Evolutionary conservation across 345 rosid species (phyloP), one percentile per base, ranked within the genome.

Genomic region (Linum trigynum): DNA sequence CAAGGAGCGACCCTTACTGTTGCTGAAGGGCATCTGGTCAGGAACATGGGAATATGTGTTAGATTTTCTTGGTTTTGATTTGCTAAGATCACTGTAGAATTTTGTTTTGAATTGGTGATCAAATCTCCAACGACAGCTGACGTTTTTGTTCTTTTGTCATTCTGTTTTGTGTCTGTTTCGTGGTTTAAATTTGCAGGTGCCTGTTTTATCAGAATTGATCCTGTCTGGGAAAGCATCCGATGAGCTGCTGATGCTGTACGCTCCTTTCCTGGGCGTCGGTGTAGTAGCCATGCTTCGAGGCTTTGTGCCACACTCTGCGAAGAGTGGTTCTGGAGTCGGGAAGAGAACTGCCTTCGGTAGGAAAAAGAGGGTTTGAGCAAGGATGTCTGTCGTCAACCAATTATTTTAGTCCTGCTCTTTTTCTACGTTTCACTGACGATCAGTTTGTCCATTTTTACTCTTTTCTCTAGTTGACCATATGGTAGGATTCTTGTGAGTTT

Each of bases 181-280:
- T 45, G 63, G 3, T 17, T 53, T 7, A 41, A 41, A 5, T 39
- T 1, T 42, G 50, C 80, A 90, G 98, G 75, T 73, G 57, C 90
- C 94, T 35, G 73, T 86, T 41, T 45, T 90, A 36, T 80, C 85
- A 41, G 97, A 92, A 63, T 62, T 88, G 69, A 7, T 74, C 55
- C 78, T 88, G 36, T 90, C 90, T 0, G 77, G 83, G 59, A 86
- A 78, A 69, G 87, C 89, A 5, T 79, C 94, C 0, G 82, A 88
- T 39, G 71, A 65, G 66, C 67, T 90, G 79, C 38, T 82, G 67
- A 77, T 63, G 81, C 39, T 79, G 76, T 88, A 90, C 63, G 71
- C 5, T 39, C 88, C 96, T 15, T 83, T 90, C 75, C 10, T 81
- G 76, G 94, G 82, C 3, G 55, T 82, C 12, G 82, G 84, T 43